Base-by-base conservation (phyloP, 1,139 yeast genomes). In the Pichia terricola region DNA sequence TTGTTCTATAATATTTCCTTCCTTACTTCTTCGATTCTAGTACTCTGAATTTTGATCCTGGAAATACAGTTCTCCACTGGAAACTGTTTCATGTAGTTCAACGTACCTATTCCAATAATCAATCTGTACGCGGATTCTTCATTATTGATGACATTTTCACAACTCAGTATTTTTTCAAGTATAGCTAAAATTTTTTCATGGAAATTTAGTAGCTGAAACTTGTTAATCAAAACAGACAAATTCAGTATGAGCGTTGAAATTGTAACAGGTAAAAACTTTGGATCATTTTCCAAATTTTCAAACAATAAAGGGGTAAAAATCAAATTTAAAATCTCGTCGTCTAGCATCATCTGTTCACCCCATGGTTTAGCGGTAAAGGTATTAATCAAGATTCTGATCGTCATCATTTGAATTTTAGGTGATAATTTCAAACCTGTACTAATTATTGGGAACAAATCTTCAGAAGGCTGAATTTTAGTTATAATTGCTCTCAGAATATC, bases 121-220 rank as follows among this genome's bases (percentile, higher is more conserved):
- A 75, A 52, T 49, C 88, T 67, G 59, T 79, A 81, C 0, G 70
- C 67, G 2, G 83, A 72, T 56, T 81, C 88, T 40, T 57, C 59
- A 40, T 57, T 56, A 1, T 42, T 41, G 16, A 50, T 28, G 4
- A 50, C 36, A 10, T 39, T 35, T 9, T 45, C 39, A 10, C 45
- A 30, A 35, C 44, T 37, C 10, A 55, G 28, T 7, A 50, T 38
- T 2, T 41, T 41, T 3, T 43, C 39, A 5, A 58, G 44, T 6
- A 44, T 45, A 4, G 35, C 11, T 7, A 48, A 11, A 6, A 46
- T 6, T 8, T 43, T 44, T 2, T 42, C 44, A 26, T 50, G 48
- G 26, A 61, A 37, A 4, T 39, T 36, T 1, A 31, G 28, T 26
- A 49, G 37, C 7, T 50, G 48, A 32, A 44, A 48, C 40, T 57